Evolutionary conservation across 148 eudicot species (phyloP).

Genomic region (Fagopyrum homotropicum): DNA sequence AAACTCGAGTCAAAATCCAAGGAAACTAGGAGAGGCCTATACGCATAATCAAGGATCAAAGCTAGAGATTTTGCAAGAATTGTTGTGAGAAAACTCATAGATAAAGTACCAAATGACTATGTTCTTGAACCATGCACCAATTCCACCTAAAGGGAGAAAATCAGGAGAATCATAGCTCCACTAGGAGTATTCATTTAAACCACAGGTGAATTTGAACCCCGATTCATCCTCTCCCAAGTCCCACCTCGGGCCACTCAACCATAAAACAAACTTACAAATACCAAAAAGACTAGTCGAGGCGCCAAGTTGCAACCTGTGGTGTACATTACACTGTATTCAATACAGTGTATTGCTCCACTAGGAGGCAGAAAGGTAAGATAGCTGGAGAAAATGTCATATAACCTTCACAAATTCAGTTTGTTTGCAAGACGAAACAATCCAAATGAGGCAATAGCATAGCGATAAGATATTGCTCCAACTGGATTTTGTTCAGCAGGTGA

Average conservation of each 20-base stretch:
- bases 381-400: not conserved
- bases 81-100: not conserved
- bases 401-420: not conserved
- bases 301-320: not conserved
- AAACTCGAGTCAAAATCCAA: not conserved
- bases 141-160: not conserved
- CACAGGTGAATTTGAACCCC: not conserved
- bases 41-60: not conserved
- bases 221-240: not conserved
- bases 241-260: not conserved
- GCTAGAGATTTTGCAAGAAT: not conserved
- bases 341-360: too few species aligned
- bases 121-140: not conserved
- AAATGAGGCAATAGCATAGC: not conserved
- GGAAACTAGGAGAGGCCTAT: not conserved
- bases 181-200: too few species aligned
- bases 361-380: not conserved
- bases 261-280: not conserved
- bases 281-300: not conserved
- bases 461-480: not conserved
- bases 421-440: not conserved
- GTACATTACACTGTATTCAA: not conserved
- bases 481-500: not conserved
- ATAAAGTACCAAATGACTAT: not conserved
- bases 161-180: not conserved